phyloP scores from a whole-genome alignment of 2,329 filamentous ascomycete genomes.

The Graphiopsis chlorocephala region DNA sequence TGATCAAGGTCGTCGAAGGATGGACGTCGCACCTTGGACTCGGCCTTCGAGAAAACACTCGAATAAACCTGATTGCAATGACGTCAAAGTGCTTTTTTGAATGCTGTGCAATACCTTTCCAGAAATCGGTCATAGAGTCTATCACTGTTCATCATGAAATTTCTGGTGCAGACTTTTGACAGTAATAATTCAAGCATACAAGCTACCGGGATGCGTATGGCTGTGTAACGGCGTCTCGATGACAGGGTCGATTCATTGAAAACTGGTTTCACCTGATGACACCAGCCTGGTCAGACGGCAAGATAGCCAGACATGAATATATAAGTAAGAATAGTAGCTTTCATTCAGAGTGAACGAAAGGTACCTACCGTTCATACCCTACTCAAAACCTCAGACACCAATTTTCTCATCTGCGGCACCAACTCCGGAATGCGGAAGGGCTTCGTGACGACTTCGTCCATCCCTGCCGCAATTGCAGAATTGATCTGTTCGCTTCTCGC shows the following conservation, averaged over 20 bases:
- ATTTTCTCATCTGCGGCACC: slow-evolving; percentile 32
- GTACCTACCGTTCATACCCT: background rate
- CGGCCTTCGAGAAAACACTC: background rate
- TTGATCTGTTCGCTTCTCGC: slow-evolving; percentile 69
- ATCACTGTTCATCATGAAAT: background rate
- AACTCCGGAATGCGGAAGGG: slow-evolving; percentile 56
- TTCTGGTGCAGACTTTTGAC: background rate
- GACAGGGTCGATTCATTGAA: background rate
- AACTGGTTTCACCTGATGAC: background rate
- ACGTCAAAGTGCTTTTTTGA: background rate
- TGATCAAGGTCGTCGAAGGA: background rate
- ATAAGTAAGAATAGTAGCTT: background rate
- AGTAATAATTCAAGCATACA: background rate
- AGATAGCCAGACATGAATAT: background rate
- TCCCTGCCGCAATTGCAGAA: slow-evolving; percentile 66
- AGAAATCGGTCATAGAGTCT: background rate
- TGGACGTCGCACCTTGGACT: background rate
- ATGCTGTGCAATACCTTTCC: background rate
- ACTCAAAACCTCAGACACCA: slow-evolving; percentile 25
- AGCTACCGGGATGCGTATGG: background rate
- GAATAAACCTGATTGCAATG: background rate
- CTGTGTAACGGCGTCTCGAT: background rate
- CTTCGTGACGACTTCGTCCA: slow-evolving; percentile 76
- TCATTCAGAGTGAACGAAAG: background rate
- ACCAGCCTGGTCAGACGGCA: background rate